These are phyloP conservation scores for Hymenotorrendiella dingleyae DNA, from an alignment of 2,329 filamentous ascomycete genomes.

Conservation along the genomic window DNA sequence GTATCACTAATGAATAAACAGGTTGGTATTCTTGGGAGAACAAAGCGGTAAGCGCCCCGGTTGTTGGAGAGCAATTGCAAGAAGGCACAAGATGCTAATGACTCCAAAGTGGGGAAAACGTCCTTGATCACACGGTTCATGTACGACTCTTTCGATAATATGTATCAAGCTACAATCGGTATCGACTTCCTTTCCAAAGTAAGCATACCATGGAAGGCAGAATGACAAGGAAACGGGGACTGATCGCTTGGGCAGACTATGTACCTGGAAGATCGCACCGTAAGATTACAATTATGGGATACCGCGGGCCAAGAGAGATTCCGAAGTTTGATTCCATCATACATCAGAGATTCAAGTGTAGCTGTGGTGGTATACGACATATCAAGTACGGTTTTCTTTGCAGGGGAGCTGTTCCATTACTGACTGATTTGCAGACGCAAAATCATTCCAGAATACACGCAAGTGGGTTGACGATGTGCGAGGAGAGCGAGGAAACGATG, in stretches of 20 bases:
- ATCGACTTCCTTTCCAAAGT: conserved; percentile 99
- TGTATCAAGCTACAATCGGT: conserved; percentile 98
- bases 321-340: conserved; percentile 92
- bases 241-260: conserved; percentile 62
- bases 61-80: conserved; percentile 2
- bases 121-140: conserved; percentile 98
- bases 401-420: conserved; percentile 4
- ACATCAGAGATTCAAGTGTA: conserved; percentile 96
- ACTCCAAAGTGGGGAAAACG: conserved; percentile 80
- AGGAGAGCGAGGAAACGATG: conserved; percentile 93
- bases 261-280: conserved; percentile 98
- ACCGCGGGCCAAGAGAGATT: conserved; percentile 97
- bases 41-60: conserved; percentile 74
- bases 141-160: conserved; percentile 99
- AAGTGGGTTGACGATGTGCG: conserved; percentile 99
- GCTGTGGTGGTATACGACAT: conserved; percentile 99
- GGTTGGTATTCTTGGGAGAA: conserved; percentile 94
- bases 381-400: conserved; percentile 54
- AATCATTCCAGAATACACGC: conserved; percentile 96
- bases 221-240: conserved; percentile 5
- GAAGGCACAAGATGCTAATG: conserved; percentile 15
- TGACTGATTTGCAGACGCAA: conserved; percentile 55
- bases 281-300: conserved; percentile 96
- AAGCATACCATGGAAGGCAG: conserved; percentile 27
- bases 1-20: conserved; percentile 34